Evolutionary conservation across 169 alveolate genomes (phyloP).

Genomic region (Cryptosporidium parvum): DNA sequence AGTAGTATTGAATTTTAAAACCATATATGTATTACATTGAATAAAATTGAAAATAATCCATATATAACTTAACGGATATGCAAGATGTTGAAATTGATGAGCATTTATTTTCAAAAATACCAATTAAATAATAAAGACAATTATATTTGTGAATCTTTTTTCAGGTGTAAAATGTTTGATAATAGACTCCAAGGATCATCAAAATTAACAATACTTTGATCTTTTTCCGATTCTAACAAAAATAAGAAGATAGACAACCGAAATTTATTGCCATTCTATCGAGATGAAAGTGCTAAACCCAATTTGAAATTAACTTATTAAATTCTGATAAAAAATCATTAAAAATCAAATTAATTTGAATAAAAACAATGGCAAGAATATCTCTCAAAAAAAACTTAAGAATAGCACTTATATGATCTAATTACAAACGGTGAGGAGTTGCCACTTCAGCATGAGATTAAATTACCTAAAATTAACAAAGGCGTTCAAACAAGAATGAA

Average conservation of each 20-base stretch:
- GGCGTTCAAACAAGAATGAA: background rate
- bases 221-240: background rate
- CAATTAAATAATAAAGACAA: slow-evolving; percentile 1
- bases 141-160: slow-evolving; percentile 8
- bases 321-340: background rate
- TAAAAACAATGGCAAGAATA: background rate
- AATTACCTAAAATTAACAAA: background rate
- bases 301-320: background rate
- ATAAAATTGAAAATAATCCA: slow-evolving; percentile 82
- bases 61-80: slow-evolving; percentile 81
- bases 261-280: slow-evolving; percentile 5
- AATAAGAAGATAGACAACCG: background rate
- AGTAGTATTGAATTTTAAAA: background rate
- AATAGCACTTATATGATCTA: background rate
- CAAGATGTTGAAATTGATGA: slow-evolving; percentile 82
- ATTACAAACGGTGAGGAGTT: background rate
- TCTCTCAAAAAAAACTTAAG: background rate
- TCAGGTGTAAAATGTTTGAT: background rate
- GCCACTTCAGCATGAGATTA: background rate
- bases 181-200: background rate
- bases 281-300: background rate
- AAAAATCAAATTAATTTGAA: background rate
- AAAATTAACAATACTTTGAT: background rate
- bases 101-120: background rate
- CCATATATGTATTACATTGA: slow-evolving; percentile 83